phyloP scores from a whole-genome alignment of 768 basidiomycete genomes.

The Boletus rex-veris region DNA sequence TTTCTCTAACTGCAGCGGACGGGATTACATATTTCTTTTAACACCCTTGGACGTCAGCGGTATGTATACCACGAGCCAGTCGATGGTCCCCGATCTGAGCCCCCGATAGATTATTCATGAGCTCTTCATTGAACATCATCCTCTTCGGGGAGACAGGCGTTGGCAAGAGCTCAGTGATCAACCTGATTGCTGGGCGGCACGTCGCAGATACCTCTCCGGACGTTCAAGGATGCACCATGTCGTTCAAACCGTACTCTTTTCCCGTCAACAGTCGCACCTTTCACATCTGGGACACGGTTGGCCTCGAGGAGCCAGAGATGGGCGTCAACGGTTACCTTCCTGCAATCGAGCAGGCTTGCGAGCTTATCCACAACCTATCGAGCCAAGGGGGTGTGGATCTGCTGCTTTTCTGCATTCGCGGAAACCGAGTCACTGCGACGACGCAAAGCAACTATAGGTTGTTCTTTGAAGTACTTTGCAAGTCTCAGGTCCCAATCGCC shows the following conservation, averaged over 20 bases:
- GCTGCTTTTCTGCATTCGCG: conserved; percentile 41
- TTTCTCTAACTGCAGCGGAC: neutral
- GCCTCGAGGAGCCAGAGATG: conserved; percentile 32
- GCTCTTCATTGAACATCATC: conserved; percentile 34
- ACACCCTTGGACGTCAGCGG: conserved; percentile 2
- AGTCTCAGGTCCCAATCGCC: conserved; percentile 28
- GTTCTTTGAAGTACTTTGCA: conserved; percentile 43
- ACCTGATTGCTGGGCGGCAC: conserved; percentile 27
- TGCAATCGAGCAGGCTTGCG: conserved; percentile 29
- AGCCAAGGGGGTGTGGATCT: conserved; percentile 36
- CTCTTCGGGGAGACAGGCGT: conserved; percentile 44
- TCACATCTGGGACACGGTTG: conserved; percentile 35
- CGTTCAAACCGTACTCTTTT: conserved; percentile 27
- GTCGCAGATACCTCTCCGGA: conserved; percentile 27
- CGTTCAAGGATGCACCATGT: conserved; percentile 38
- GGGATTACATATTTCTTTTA: neutral
- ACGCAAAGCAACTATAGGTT: conserved; percentile 39
- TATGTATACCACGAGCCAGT: conserved; percentile 3
- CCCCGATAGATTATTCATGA: conserved; percentile 15
- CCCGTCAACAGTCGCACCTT: conserved; percentile 13
- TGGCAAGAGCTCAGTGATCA: conserved; percentile 35
- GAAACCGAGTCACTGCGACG: conserved; percentile 37
- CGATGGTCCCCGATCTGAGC: conserved; percentile 19
- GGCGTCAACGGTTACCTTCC: conserved; percentile 25
- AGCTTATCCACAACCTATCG: conserved; percentile 33